Conservation (phyloP, 1,284 basidiomycete species). For the Rhizoctonia solani region DNA sequence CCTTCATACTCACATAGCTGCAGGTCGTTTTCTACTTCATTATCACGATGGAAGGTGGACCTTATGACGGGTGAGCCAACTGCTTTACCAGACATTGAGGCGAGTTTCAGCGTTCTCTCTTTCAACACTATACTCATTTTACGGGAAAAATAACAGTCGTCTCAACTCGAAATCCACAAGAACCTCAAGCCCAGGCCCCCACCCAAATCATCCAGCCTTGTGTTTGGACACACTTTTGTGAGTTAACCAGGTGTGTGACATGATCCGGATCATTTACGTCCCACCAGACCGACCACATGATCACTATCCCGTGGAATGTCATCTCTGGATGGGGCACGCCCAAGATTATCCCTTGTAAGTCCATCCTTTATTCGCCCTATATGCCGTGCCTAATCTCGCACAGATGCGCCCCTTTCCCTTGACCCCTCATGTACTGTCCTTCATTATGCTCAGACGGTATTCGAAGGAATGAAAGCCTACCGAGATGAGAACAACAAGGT, state of each 20-base stretch:
- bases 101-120: constrained; percentile 40
- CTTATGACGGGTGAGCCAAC: constrained; percentile 55
- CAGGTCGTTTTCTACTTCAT: background rate
- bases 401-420: constrained; percentile 75
- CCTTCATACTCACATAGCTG: background rate
- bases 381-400: constrained; percentile 12
- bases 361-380: constrained; percentile 4
- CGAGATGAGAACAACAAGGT: constrained; percentile 76
- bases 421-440: constrained; percentile 87
- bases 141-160: constrained; percentile 48
- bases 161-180: constrained; percentile 54
- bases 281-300: constrained; percentile 86
- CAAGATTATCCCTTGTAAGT: constrained; percentile 79
- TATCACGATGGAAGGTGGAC: constrained; percentile 41
- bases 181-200: constrained; percentile 57
- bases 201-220: constrained; percentile 58
- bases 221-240: constrained; percentile 74
- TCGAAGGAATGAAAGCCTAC: constrained; percentile 98
- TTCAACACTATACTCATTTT: constrained; percentile 3
- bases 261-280: constrained; percentile 19
- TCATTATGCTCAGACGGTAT: constrained; percentile 90
- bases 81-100: constrained; percentile 52
- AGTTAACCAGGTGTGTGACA: constrained; percentile 41
- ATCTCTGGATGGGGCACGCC: constrained; percentile 81
- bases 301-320: constrained; percentile 79